Evolutionary conservation across 805 yeast species (phyloP).

Genomic region (Candida orba): DNA sequence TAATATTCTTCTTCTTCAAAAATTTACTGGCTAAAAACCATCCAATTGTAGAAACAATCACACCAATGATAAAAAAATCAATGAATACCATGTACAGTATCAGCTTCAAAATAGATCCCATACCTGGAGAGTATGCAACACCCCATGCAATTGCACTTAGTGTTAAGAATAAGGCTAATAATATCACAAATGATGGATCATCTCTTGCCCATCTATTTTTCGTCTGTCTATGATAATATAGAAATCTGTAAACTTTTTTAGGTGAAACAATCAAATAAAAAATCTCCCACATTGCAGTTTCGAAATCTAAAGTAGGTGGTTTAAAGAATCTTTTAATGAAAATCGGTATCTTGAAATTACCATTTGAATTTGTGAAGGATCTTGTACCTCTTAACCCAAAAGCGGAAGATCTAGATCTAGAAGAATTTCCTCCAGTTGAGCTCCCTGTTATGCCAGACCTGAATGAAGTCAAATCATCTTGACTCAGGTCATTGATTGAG

Average conservation of each 20-base stretch:
- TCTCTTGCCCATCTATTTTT: conserved; percentile 81
- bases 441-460: conserved; percentile 17
- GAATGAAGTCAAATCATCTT: conserved; percentile 19
- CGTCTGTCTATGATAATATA: conserved; percentile 77
- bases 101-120: conserved; percentile 55
- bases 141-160: conserved; percentile 90
- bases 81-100: conserved; percentile 77
- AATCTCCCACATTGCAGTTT: conserved; percentile 91
- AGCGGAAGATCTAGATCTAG: conserved; percentile 3
- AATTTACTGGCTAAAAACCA: conserved; percentile 69
- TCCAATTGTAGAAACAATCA: conserved; percentile 58
- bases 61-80: conserved; percentile 71
- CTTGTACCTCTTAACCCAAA: conserved; percentile 9
- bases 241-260: conserved; percentile 70
- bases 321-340: conserved; percentile 43
- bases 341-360: conserved; percentile 25
- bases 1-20: conserved; percentile 35
- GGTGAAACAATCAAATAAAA: conserved; percentile 68
- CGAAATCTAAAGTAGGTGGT: conserved; percentile 83
- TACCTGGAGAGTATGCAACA: conserved; percentile 60
- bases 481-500: conserved; percentile 11
- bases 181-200: conserved; percentile 81
- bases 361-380: conserved; percentile 3
- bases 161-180: conserved; percentile 58
- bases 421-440: neutral